Base-by-base conservation (phyloP, 352 stramenopile genomes). In the Phytopythium cucurbitacearum region DNA sequence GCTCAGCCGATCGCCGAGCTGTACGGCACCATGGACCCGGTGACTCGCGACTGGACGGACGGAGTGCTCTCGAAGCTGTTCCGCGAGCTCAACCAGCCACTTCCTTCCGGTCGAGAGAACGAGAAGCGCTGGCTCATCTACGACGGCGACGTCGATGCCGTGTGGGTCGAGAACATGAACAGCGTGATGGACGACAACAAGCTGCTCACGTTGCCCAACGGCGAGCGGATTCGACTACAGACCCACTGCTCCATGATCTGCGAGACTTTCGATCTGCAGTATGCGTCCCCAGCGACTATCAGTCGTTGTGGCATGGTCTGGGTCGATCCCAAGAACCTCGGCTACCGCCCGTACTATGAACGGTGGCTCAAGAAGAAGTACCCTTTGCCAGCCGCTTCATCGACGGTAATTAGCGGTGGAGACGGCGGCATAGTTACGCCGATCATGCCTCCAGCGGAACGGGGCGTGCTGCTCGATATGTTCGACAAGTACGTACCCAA, bases 101-200 rank as follows among this genome's bases (percentile, higher is more conserved):
- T 98, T 3, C 80, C 90, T 0, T 45, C 67, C 16, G 89, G 89
- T 9, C 92, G 91, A 39, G 91, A 97, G 53, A 97, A 96, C 40
- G 93, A 98, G 51, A 94, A 97, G 56, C 80, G 91, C 10, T 98
- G 94, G 94, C 80, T 98, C 35, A 89, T 98, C 38, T 98, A 96
- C 66, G 94, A 98, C 56, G 95, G 95, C 21, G 95, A 98, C 51
- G 93, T 98, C 0, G 95, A 98, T 63, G 92, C 95, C 0, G 82
- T 98, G 15, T 98, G 95, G 95, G 93, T 98, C 46, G 95, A 98
- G 71, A 98, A 97, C 59, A 98, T 98, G 94, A 98, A 98, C 73
- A 97, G 86, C 21, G 95, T 98, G 51, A 98, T 98, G 95, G 95
- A 98, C 48, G 94, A 98, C 60, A 98, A 98, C 74, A 97, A 97